Base-by-base conservation (phyloP, 179 eudicot genomes). In the Sideroxylon spinosum region DNA sequence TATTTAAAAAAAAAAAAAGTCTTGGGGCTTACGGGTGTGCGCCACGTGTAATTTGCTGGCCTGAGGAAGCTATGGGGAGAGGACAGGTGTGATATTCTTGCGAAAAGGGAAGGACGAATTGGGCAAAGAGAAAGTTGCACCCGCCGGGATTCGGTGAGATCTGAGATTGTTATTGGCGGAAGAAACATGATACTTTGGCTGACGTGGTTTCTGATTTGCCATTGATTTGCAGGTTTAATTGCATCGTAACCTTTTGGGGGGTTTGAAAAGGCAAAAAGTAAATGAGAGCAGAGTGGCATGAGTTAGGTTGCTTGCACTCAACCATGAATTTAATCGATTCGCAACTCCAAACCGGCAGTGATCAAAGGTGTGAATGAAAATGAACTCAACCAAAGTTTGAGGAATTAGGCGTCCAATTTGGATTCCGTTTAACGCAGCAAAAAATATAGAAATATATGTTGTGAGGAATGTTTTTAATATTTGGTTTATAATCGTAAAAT, bases 31-130 rank as follows among this genome's bases (percentile, higher is more conserved):
- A 48, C 20, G 73, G 52, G 57, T 46, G 57, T 69, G 6, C 4
- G 73, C 28, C 73, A 22, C 73, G 73, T 20, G 28, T 69, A 46
- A n/a, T 11, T n/a, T 0, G 57, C 73, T 57, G 73, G 70, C 56
- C 19, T 0, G 3, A 4, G 49, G 57, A 9, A 69, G 56, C 28
- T 69, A 69, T 69, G 6, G 73, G 0, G 48, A 3, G 26, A 17
- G 13, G 73, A 69, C 73, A 32, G 48, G 70, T 66, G 48, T 16
- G 64, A 4, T 2, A 28, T 28, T 66, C 49, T 66, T 28, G 26
- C 28, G 16, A 4, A 1, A 7, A 48, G 28, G 0, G 46, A n/a
- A 37, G 44, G 44, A 37, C 44, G 44, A 37, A 37, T 37, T 48
- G 16, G 57, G 26, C 57, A 68, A 68, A 19, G 23, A n/a, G 5